Conservation (phyloP, 306 rosid genomes). For the Prunus mume region DNA sequence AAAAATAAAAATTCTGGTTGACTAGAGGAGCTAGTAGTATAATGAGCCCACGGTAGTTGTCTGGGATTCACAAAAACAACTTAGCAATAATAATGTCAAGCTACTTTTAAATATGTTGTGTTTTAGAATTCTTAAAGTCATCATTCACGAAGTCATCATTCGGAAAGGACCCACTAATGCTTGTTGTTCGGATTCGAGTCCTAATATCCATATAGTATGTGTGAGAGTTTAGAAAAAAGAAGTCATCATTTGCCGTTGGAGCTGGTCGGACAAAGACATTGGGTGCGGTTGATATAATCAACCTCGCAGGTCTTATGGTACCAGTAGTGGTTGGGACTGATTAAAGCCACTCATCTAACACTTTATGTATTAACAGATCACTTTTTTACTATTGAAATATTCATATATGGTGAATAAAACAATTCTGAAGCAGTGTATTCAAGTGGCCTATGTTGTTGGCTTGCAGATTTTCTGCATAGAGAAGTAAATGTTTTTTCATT, state of each 20-base stretch:
- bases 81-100: neutral
- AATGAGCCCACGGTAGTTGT: neutral
- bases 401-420: no score
- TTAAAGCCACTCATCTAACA: neutral
- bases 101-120: neutral
- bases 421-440: no score
- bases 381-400: neutral
- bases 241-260: neutral
- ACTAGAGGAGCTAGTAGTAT: neutral
- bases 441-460: no score
- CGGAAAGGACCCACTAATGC: no score
- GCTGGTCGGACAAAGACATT: constrained; percentile 7
- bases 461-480: no score
- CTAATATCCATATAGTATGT: accelerated
- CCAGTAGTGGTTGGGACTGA: neutral
- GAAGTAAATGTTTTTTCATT: no score
- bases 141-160: constrained; percentile 9
- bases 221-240: no score
- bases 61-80: neutral
- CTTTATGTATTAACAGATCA: neutral
- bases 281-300: neutral
- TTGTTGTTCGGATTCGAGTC: neutral
- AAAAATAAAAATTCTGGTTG: neutral
- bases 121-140: neutral
- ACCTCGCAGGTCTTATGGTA: neutral